Conservation (phyloP, 2,329 filamentous ascomycete species). For the Epichloe festucae region DNA sequence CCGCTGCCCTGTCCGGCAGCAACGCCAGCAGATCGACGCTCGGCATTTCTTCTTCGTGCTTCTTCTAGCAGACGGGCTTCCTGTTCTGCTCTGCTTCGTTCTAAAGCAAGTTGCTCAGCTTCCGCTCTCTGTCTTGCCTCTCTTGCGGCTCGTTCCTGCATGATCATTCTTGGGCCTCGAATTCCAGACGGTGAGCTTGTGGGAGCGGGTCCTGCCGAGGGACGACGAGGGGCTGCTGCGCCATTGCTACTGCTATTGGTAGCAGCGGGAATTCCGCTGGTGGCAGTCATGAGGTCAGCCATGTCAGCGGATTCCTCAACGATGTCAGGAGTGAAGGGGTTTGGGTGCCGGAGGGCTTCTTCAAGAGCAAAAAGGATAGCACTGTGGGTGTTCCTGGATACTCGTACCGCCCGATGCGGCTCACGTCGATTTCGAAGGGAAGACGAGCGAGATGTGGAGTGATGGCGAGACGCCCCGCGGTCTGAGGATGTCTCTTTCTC, state of each 20-base stretch:
- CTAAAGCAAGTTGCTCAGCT: slow-evolving; percentile 40
- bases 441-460: slow-evolving; percentile 15
- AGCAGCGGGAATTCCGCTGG: slow-evolving; percentile 39
- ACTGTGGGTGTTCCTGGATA: slow-evolving; percentile 75
- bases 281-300: slow-evolving; percentile 60
- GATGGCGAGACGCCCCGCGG: slow-evolving; percentile 14
- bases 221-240: slow-evolving; percentile 28
- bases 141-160: slow-evolving; percentile 71
- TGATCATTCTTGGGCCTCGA: slow-evolving; percentile 77
- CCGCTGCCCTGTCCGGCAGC: slow-evolving; percentile 23
- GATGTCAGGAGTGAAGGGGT: slow-evolving; percentile 70
- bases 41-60: slow-evolving; percentile 41
- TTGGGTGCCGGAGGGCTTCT: slow-evolving; percentile 72
- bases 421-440: slow-evolving; percentile 21
- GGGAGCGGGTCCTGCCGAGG: slow-evolving; percentile 34
- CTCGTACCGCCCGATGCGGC: slow-evolving; percentile 40
- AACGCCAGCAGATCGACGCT: slow-evolving; percentile 46
- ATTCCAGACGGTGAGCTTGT: slow-evolving; percentile 52
- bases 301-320: slow-evolving; percentile 85
- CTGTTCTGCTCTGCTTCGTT: slow-evolving; percentile 44
- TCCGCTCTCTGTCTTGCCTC: slow-evolving; percentile 60
- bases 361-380: slow-evolving; percentile 94
- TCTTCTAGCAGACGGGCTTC: slow-evolving; percentile 43
- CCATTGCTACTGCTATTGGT: slow-evolving; percentile 39
- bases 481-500: slow-evolving; percentile 25